These are phyloP conservation scores for Pichia sp. DNA, from an alignment of 1,139 yeast species.

Conservation along the genomic window DNA sequence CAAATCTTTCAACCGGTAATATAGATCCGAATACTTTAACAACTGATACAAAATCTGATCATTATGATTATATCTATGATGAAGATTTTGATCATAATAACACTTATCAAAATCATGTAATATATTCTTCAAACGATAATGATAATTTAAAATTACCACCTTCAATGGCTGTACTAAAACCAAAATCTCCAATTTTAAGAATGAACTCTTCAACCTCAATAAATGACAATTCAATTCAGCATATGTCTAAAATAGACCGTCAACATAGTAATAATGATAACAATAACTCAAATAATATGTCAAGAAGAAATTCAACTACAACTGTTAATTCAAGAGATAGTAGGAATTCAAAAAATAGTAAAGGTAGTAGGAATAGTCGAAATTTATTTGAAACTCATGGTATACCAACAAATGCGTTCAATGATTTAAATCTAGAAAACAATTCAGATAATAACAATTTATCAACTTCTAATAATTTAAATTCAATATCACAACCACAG, in stretches of 20 bases:
- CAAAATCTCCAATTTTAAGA: constrained; percentile 59
- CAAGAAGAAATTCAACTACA: constrained; percentile 17
- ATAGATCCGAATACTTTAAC: constrained; percentile 4
- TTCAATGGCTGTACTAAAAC: constrained; percentile 61
- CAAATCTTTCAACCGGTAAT: constrained; percentile 17
- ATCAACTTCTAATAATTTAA: not conserved
- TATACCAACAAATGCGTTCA: constrained; percentile 14
- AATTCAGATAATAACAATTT: not conserved
- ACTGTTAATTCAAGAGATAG: constrained; percentile 14
- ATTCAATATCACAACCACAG: not conserved
- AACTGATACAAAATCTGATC: constrained; percentile 9
- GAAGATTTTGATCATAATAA: constrained; percentile 7
- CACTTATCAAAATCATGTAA: not conserved
- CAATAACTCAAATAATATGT: constrained; percentile 2
- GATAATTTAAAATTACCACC: constrained; percentile 40
- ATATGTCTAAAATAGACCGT: constrained; percentile 12
- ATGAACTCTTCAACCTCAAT: constrained; percentile 29
- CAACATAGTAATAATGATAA: constrained; percentile 11
- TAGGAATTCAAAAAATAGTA: constrained; percentile 8
- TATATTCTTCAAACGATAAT: constrained; percentile 15
- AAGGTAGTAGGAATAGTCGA: constrained; percentile 6
- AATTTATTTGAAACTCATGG: constrained; percentile 15
- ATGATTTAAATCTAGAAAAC: constrained; percentile 1
- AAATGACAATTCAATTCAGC: constrained; percentile 16
- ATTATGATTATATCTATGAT: constrained; percentile 16